These are phyloP conservation scores for Hypoxylon lienhwacheense DNA, from an alignment of 495 filamentous ascomycete genomes.

Conservation along the genomic window DNA sequence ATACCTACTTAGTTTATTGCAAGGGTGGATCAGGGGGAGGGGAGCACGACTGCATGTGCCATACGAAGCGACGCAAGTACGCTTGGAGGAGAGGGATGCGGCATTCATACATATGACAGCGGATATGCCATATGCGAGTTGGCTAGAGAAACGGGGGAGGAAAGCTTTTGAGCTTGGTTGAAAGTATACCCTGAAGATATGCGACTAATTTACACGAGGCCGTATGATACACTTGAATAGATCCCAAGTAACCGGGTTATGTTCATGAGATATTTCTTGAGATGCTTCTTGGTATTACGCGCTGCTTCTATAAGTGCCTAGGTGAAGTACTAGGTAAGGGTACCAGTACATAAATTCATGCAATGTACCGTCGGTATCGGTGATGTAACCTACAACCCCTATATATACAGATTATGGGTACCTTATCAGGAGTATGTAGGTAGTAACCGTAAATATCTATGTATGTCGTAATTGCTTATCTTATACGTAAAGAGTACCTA, in stretches of 20 bases:
- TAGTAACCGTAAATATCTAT: too few species aligned
- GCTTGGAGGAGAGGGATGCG: constrained; percentile 4
- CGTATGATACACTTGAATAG: constrained; percentile 40
- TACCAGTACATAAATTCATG: background rate
- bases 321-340: too few species aligned
- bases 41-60: constrained; percentile 25
- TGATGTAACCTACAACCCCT: too few species aligned
- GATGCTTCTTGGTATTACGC: background rate
- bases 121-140: constrained; percentile 15
- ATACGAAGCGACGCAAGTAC: constrained; percentile 26
- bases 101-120: constrained; percentile 25
- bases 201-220: constrained; percentile 47
- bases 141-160: too few species aligned
- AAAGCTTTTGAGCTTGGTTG: constrained; percentile 28
- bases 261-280: background rate
- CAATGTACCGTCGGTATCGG: too few species aligned
- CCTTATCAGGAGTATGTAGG: too few species aligned
- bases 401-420: too few species aligned
- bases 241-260: constrained; percentile 10
- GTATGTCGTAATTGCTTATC: too few species aligned
- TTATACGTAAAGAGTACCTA: too few species aligned
- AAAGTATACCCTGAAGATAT: constrained; percentile 37
- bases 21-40: constrained; percentile 4
- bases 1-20: constrained; percentile 14
- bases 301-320: too few species aligned